Base-by-base conservation (phyloP, 352 stramenopile species). In the Phytopythium ostracodes region DNA sequence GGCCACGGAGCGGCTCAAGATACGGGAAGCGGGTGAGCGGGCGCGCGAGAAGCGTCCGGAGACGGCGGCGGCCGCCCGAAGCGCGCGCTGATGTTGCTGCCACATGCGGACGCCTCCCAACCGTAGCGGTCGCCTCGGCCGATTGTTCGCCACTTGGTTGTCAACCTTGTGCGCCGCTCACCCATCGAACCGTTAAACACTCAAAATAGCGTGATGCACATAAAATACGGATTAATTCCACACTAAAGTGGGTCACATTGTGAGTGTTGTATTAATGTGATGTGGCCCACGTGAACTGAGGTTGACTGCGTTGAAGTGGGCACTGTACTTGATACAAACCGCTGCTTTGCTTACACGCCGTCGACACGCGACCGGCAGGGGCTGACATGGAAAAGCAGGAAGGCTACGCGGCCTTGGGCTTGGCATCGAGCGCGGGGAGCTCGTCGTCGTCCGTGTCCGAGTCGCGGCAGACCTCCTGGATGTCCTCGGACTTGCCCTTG, bases 401-500 rank as follows among this genome's bases (percentile, higher is more conserved):
- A 56, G 18, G 11, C 44, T 62, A 62, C n/a, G 56, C 42, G 22
- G 35, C 14, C 44, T 62, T 62, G 31, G 43, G 33, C 43, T 62
- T 62, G 47, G 44, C 65, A 36, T 24, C 50, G 62, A 51, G 46
- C 20, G 58, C 62, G 15, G n/a, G n/a, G n/a, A 18, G 31, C 9
- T 62, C 36, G 20, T 60, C 44, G 2, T 25, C 53, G 12, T 63
- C 64, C 17, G 68, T 54, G 29, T 59, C 63, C 31, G 57, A 36
- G 44, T 56, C 67, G 15, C 70, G 56, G 44, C 65, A 76, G 33
- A 78, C 73, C 54, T 79, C 62, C 54, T 80, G 70, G 51, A 80
- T 77, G 44, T 80, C 72, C 67, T 80, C 70, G 20, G 62, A 60
- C 47, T 70, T 42, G 17, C 72, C 72, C 61, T 76, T 79, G 36